Percentiles rank a stretch among this genome's conserved stretches.
These are phyloP conservation scores for Plenodomus tracheiphilus DNA, from an alignment of 2,329 filamentous ascomycete species.

Conservation along the genomic window DNA sequence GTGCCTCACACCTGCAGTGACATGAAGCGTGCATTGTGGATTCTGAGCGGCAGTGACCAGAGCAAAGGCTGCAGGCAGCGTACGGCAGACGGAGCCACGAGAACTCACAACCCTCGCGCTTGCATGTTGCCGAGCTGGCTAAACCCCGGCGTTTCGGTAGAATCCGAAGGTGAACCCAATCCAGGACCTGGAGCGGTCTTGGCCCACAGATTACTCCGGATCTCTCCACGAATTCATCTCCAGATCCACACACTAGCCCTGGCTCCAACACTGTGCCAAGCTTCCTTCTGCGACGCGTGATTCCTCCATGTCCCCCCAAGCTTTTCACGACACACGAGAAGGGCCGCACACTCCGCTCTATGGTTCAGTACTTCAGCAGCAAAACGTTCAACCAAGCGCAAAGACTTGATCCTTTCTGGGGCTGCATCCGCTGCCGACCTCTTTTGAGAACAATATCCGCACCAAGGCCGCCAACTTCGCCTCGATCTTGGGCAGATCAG, in stretches of 20 bases:
- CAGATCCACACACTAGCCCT: constrained; percentile 7
- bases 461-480: neutral
- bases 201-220: constrained; percentile 11
- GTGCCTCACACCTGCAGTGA: too few relatives aligned
- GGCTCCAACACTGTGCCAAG: neutral
- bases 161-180: neutral
- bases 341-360: constrained; percentile 1
- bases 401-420: neutral
- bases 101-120: too few relatives aligned
- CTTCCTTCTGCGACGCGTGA: neutral
- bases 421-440: constrained; percentile 18
- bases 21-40: too few relatives aligned
- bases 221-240: constrained; percentile 21
- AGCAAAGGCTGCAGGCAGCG: too few relatives aligned
- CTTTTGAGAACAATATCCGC: constrained; percentile 21
- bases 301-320: constrained; percentile 2
- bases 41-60: too few relatives aligned
- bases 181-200: neutral
- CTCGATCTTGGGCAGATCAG: neutral
- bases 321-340: constrained; percentile 7
- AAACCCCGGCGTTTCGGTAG: neutral
- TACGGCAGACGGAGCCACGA: too few relatives aligned
- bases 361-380: neutral
- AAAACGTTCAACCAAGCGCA: neutral
- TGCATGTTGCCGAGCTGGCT: neutral